These are phyloP conservation scores for Aphanomyces stellatus DNA, from an alignment of 352 stramenopile genomes.

Conservation along the genomic window DNA sequence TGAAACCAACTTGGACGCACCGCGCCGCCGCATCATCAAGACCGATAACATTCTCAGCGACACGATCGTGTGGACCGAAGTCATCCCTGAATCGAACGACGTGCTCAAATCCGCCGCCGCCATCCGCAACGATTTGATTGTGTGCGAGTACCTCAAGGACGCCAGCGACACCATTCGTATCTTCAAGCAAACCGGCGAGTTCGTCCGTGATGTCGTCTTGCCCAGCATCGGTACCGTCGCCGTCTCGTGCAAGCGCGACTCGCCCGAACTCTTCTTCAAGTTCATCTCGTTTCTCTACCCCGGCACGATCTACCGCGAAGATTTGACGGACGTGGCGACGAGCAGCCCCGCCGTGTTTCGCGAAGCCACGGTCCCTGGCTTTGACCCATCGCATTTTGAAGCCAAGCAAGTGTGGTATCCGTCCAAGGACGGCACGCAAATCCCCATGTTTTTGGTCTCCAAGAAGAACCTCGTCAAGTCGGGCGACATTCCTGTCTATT, in stretches of 20 bases:
- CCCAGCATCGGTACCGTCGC: slow-evolving; percentile 59
- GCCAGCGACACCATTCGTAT: slow-evolving; percentile 71
- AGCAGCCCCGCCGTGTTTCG: slow-evolving; percentile 45
- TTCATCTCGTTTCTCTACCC: slow-evolving; percentile 84
- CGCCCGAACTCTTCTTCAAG: slow-evolving; percentile 84
- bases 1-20: slow-evolving; percentile 73
- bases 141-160: slow-evolving; percentile 76
- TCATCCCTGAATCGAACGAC: slow-evolving; percentile 57
- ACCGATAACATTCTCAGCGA: slow-evolving; percentile 23
- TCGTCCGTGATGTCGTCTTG: slow-evolving; percentile 62
- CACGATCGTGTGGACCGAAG: slow-evolving; percentile 53
- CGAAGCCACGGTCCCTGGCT: slow-evolving; percentile 75
- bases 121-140: slow-evolving; percentile 52
- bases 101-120: slow-evolving; percentile 69
- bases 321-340: slow-evolving; percentile 30
- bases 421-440: slow-evolving; percentile 89
- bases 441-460: slow-evolving; percentile 94
- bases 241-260: slow-evolving; percentile 55
- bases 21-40: slow-evolving; percentile 63
- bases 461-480: slow-evolving; percentile 68
- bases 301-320: slow-evolving; percentile 66
- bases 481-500: slow-evolving; percentile 82
- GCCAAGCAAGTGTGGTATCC: slow-evolving; percentile 83
- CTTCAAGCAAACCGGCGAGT: slow-evolving; percentile 64
- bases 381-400: slow-evolving; percentile 71